phyloP scores from a whole-genome alignment of 1,139 yeast genomes.

The Pichia sp. region DNA sequence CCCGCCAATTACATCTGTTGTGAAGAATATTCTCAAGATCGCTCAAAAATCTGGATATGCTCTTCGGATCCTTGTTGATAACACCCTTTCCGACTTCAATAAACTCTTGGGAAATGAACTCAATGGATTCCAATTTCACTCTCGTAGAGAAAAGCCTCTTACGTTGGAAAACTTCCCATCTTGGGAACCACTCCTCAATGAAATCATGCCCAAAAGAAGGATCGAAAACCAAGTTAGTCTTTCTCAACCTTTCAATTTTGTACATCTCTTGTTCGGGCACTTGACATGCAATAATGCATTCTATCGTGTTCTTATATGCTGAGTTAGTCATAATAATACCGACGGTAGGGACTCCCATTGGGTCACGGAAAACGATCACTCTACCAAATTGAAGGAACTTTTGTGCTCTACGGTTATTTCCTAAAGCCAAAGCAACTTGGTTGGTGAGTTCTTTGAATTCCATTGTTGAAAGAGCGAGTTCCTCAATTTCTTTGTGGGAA shows the following conservation, averaged over 20 bases:
- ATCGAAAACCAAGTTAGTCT: conserved; percentile 18
- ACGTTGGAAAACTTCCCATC: conserved; percentile 21
- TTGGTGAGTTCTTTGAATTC: neutral
- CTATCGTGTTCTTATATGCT: neutral
- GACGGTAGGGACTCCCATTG: conserved; percentile 33
- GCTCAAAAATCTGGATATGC: conserved; percentile 1
- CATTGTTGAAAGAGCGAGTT: neutral
- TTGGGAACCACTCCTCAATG: conserved; percentile 23
- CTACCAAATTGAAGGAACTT: conserved; percentile 37
- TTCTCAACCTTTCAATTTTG: neutral
- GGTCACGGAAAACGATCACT: conserved; percentile 51
- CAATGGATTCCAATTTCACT: conserved; percentile 43
- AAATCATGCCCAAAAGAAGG: conserved; percentile 20
- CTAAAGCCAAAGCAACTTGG: neutral
- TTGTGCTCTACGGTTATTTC: conserved; percentile 1
- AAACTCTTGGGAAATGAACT: conserved; percentile 41
- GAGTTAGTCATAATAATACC: conserved; percentile 28
- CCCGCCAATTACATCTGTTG: conserved; percentile 35
- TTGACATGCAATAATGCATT: conserved; percentile 6
- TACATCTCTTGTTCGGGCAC: neutral
- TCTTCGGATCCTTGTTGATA: conserved; percentile 1
- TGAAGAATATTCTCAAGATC: conserved; percentile 19
- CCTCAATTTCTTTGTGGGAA: neutral
- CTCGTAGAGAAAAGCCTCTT: conserved; percentile 30
- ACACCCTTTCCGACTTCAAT: conserved; percentile 30